A percentile compares a stretch with the other conserved stretches of the same genome.
Conservation (phyloP, 495 filamentous ascomycete species). For the Haplographium delicatum region DNA sequence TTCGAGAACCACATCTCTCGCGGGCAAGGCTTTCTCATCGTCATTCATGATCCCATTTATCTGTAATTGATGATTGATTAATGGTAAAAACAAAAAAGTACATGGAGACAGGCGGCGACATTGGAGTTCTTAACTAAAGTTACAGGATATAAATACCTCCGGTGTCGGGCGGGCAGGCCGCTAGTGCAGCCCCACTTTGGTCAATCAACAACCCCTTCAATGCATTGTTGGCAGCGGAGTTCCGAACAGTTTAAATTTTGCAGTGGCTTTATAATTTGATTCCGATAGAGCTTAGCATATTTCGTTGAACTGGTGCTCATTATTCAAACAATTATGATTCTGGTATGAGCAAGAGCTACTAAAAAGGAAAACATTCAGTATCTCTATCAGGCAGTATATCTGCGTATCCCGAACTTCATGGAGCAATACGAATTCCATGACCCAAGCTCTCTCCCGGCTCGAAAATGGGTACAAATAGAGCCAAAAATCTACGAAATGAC, state of each 20-base stretch:
- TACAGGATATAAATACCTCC: too few relatives aligned
- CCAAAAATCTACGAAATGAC: not conserved
- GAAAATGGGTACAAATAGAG: not conserved
- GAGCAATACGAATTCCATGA: not conserved
- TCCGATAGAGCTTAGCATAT: too few relatives aligned
- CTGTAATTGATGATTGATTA: not conserved
- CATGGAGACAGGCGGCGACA: not conserved
- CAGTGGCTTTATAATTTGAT: too few relatives aligned
- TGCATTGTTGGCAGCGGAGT: too few relatives aligned
- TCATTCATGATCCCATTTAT: not conserved
- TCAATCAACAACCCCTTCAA: too few relatives aligned
- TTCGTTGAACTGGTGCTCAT: too few relatives aligned
- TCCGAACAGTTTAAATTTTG: too few relatives aligned
- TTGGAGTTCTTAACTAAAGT: not conserved
- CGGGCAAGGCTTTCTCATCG: not conserved
- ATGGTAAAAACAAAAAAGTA: not conserved
- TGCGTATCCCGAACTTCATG: not conserved
- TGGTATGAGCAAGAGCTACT: not conserved
- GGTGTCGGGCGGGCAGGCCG: too few relatives aligned
- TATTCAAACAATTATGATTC: too few relatives aligned
- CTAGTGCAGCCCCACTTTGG: too few relatives aligned
- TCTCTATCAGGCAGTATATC: too few relatives aligned
- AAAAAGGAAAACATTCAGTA: too few relatives aligned
- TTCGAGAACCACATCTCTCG: not conserved
- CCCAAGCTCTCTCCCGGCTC: not conserved